Percentiles rank a stretch among this genome's conserved stretches.
Evolutionary conservation across 495 filamentous ascomycete genomes (phyloP).

Genomic region (Elasticomyces elasticus): DNA sequence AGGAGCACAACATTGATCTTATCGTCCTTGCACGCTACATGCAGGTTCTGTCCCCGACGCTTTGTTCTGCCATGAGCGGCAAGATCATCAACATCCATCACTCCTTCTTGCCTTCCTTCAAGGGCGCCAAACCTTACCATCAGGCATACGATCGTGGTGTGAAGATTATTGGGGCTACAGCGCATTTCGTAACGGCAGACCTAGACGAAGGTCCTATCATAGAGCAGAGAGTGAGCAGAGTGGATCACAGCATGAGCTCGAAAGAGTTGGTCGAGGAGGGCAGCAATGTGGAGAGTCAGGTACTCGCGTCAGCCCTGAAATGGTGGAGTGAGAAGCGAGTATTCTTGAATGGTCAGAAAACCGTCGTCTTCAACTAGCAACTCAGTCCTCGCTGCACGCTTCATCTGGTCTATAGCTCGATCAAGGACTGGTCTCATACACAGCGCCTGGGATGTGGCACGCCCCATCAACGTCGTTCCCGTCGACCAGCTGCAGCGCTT

Average conservation of each 20-base stretch:
- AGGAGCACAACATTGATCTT: slow-evolving; percentile 54
- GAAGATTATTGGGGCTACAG: slow-evolving; percentile 70
- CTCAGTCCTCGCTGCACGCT: too few species aligned
- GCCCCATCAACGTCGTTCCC: background rate
- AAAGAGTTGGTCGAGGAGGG: slow-evolving; percentile 63
- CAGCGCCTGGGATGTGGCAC: background rate
- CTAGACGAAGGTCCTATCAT: slow-evolving; percentile 72
- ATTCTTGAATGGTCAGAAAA: slow-evolving; percentile 62
- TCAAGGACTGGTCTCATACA: background rate
- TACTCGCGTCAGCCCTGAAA: slow-evolving; percentile 61
- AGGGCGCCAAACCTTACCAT: slow-evolving; percentile 73
- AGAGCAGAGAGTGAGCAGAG: slow-evolving; percentile 61
- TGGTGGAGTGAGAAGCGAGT: slow-evolving; percentile 62
- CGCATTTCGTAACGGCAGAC: slow-evolving; percentile 67
- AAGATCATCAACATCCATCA: slow-evolving; percentile 79
- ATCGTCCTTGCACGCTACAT: slow-evolving; percentile 73
- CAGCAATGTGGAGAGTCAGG: slow-evolving; percentile 65
- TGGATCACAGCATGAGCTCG: slow-evolving; percentile 58
- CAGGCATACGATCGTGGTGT: slow-evolving; percentile 68
- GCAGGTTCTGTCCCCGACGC: slow-evolving; percentile 63
- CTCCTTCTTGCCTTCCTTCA: slow-evolving; percentile 67
- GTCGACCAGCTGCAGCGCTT: slow-evolving; percentile 18
- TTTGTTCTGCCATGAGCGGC: slow-evolving; percentile 62
- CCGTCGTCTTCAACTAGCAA: slow-evolving; percentile 55
- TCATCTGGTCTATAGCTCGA: too few species aligned